Percentiles rank a stretch among this genome's conserved stretches.
phyloP scores from a whole-genome alignment of 2,329 filamentous ascomycete species.

The Amauroascus verrucosus region DNA sequence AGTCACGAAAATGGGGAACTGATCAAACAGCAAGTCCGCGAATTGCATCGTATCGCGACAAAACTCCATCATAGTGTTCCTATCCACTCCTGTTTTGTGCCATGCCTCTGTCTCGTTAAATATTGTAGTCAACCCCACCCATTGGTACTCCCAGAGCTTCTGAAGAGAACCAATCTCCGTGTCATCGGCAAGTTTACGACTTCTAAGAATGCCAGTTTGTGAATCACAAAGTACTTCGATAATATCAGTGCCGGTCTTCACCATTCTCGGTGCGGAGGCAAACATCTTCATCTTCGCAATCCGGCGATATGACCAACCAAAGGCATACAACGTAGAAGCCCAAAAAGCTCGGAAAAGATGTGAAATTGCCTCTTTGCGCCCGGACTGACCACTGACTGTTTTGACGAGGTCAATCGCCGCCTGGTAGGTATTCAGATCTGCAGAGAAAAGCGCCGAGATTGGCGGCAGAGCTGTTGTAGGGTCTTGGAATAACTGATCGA shows the following conservation, averaged over 20 bases:
- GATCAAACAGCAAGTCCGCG: slow-evolving; percentile 71
- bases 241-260: slow-evolving; percentile 52
- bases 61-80: slow-evolving; percentile 75
- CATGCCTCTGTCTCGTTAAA: slow-evolving; percentile 76
- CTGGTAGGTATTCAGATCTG: slow-evolving; percentile 67
- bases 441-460: slow-evolving; percentile 70
- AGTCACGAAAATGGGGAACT: slow-evolving; percentile 72
- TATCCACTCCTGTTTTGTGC: slow-evolving; percentile 61
- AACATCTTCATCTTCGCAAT: slow-evolving; percentile 50
- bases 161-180: slow-evolving; percentile 57
- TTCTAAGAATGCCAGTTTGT: slow-evolving; percentile 53
- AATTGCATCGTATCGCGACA: slow-evolving; percentile 93
- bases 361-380: slow-evolving; percentile 50
- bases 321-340: slow-evolving; percentile 45
- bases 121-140: slow-evolving; percentile 69
- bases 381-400: slow-evolving; percentile 61
- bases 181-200: slow-evolving; percentile 44
- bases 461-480: slow-evolving; percentile 61
- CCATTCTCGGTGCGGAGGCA: slow-evolving; percentile 48
- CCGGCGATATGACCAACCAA: slow-evolving; percentile 47
- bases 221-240: slow-evolving; percentile 54
- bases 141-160: slow-evolving; percentile 74
- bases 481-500: slow-evolving; percentile 60
- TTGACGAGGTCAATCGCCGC: slow-evolving; percentile 75
- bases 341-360: slow-evolving; percentile 51